Evolutionary conservation across 805 yeast species (phyloP), one percentile per base, ranked within the genome.

Genomic region (Babjeviella inositovora): DNA sequence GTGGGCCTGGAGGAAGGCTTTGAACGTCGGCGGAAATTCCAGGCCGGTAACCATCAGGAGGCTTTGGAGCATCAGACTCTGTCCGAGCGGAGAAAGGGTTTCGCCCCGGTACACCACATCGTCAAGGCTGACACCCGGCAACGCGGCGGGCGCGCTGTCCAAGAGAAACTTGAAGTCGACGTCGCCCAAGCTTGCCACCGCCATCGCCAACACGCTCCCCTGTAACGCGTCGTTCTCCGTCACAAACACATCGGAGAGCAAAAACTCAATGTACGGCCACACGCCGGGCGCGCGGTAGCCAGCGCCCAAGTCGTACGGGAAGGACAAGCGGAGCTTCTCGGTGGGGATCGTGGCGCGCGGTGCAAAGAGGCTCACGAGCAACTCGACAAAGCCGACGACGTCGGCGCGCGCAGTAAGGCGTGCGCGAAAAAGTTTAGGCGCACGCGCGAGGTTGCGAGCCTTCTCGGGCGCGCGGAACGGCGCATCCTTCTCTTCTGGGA

Each of bases 211-310:
- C 13, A 80, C 54, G 1, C 62, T 53, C 3, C 45, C 30, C 35
- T 79, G 85, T 7, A 85, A 34, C 2, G 55, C 41, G 7, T 45
- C 28, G 23, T 47, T 53, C 9, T 60, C 61, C 1, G 28, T 62
- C 5, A 60, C 62, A 32, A 84, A 67, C 1, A 84, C 66, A 20
- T 75, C 77, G 8, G 60, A 48, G n/a, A 77, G 38, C 8, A 84
- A 41, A 34, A 67, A 82, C 25, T 81, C 87, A 25, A 79, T 42
- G 35, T 85, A 87, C 3, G 90, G 82, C 67, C 84, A 68, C 5
- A 82, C 45, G 2, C 94, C 93, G 10, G 56, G 43, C 15, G 52
- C 62, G 34, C 93, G 59, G 31, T 70, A 63, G 0, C 55, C 52
- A 3, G 41, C 40, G 0, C 94, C 94, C 14, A 82, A 41, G 24